A percentile compares a stretch with the other conserved stretches of the same genome.
phyloP scores from a whole-genome alignment of 1,139 yeast species.

The Zygosaccharomyces sapae region DNA sequence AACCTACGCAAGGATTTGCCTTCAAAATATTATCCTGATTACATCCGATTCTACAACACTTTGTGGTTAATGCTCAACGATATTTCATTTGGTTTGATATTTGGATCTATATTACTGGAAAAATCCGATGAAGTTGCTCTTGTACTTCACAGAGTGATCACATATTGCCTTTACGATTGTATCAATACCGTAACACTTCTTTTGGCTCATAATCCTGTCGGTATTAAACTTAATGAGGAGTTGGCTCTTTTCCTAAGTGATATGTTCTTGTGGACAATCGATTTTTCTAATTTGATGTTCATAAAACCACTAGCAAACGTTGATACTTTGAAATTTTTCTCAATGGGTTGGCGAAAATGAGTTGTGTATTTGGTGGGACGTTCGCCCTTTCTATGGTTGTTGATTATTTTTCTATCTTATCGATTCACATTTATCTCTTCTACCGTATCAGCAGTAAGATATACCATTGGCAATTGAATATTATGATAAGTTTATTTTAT shows the following conservation, averaged over 20 bases:
- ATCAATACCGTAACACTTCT: constrained; percentile 55
- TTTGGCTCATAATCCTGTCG: constrained; percentile 90
- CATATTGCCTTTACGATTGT: constrained; percentile 33
- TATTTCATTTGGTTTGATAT: constrained; percentile 63
- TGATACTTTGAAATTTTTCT: constrained; percentile 36
- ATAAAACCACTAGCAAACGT: constrained; percentile 29
- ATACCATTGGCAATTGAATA: constrained; percentile 68
- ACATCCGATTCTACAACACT: constrained; percentile 82
- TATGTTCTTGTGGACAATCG: constrained; percentile 77
- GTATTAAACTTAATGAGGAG: constrained; percentile 85
- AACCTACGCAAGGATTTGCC: constrained; percentile 24
- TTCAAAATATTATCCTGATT: constrained; percentile 53
- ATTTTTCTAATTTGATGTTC: constrained; percentile 51
- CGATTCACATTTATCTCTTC: constrained; percentile 72
- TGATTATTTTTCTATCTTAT: constrained; percentile 60
- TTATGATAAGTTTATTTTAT: constrained; percentile 70
- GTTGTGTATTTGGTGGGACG: constrained; percentile 58
- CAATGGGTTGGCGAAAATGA: constrained; percentile 41
- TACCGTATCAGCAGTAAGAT: constrained; percentile 76
- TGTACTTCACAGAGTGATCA: constrained; percentile 16
- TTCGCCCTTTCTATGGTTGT: constrained; percentile 61
- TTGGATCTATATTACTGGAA: constrained; percentile 49
- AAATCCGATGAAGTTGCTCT: constrained; percentile 38
- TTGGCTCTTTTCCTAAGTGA: constrained; percentile 84
- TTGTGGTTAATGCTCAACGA: constrained; percentile 87